These are phyloP conservation scores for Penicillium paxilli DNA, from an alignment of 495 filamentous ascomycete genomes.

Conservation along the genomic window DNA sequence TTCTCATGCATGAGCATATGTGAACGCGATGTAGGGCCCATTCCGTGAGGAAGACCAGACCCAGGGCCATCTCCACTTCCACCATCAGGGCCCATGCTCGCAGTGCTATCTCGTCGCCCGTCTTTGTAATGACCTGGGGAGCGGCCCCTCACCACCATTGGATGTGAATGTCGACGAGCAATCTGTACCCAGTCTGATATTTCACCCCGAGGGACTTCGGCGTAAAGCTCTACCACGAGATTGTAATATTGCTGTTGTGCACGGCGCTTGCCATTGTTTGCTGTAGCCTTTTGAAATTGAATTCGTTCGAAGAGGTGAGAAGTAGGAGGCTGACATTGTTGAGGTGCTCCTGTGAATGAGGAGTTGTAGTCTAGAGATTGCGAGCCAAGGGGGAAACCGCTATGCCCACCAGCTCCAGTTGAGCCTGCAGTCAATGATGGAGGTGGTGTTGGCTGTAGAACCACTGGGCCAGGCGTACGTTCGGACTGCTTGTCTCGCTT, in stretches of 20 bases:
- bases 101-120: slow-evolving; percentile 69
- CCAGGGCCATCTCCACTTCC: slow-evolving; percentile 38
- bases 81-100: slow-evolving; percentile 71
- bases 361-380: slow-evolving; percentile 45
- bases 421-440: slow-evolving; percentile 39
- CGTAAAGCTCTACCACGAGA: slow-evolving; percentile 85
- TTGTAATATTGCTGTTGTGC: slow-evolving; percentile 95
- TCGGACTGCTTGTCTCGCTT: slow-evolving; percentile 94
- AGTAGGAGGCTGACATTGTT: slow-evolving; percentile 42
- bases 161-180: slow-evolving; percentile 73
- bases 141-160: slow-evolving; percentile 91
- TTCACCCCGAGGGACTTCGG: slow-evolving; percentile 57
- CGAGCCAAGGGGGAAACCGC: slow-evolving; percentile 31
- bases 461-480: slow-evolving; percentile 68
- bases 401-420: slow-evolving; percentile 23
- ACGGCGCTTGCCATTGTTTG: slow-evolving; percentile 91
- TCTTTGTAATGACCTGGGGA: slow-evolving; percentile 93
- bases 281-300: slow-evolving; percentile 94
- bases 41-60: slow-evolving; percentile 30
- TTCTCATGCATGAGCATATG: slow-evolving; percentile 41
- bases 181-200: slow-evolving; percentile 69
- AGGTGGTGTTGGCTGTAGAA: slow-evolving; percentile 65
- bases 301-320: slow-evolving; percentile 82
- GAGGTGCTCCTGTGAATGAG: slow-evolving; percentile 31
- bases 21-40: slow-evolving; percentile 35